Conservation (phyloP, 2,329 filamentous ascomycete species). For the Colletotrichum tropicale region DNA sequence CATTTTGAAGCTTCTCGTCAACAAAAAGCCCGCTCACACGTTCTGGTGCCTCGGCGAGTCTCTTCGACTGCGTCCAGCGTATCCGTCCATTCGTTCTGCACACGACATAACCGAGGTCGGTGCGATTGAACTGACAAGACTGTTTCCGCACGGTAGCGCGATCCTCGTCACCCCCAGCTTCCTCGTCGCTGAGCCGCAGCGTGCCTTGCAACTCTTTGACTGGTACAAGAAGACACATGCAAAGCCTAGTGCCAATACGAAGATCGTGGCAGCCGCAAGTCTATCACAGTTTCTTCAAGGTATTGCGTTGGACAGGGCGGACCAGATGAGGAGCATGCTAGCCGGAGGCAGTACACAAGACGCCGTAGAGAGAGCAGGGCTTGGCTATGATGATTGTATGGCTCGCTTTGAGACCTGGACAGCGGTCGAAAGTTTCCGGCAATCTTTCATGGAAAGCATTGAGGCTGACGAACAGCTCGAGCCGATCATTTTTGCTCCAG, state of each 20-base stretch:
- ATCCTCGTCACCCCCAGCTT: slow-evolving; percentile 48
- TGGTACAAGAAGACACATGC: slow-evolving; percentile 29
- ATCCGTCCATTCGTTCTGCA: slow-evolving; percentile 12
- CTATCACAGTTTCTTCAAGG: slow-evolving; percentile 33
- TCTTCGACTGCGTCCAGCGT: slow-evolving; percentile 21
- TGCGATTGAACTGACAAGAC: slow-evolving; percentile 11
- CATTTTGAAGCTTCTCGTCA: slow-evolving; percentile 36
- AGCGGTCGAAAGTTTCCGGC: slow-evolving; percentile 12
- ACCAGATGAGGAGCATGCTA: background rate
- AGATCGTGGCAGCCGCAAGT: slow-evolving; percentile 32
- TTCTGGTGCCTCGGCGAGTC: slow-evolving; percentile 49
- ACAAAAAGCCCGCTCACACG: slow-evolving; percentile 26
- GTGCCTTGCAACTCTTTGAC: slow-evolving; percentile 37
- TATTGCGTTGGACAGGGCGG: slow-evolving; percentile 20
- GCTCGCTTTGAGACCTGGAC: slow-evolving; percentile 11
- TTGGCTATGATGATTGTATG: slow-evolving; percentile 9
- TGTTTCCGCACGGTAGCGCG: slow-evolving; percentile 36
- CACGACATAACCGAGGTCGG: background rate
- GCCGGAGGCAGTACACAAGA: background rate
- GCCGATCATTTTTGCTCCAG: slow-evolving; percentile 50
- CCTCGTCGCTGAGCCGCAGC: slow-evolving; percentile 39
- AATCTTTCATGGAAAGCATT: slow-evolving; percentile 27
- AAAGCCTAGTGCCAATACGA: slow-evolving; percentile 4
- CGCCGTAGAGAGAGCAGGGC: background rate
- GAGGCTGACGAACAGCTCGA: slow-evolving; percentile 36